Evolutionary conservation across 441 rosid genomes (phyloP).

Genomic region (Populus hybrid): DNA sequence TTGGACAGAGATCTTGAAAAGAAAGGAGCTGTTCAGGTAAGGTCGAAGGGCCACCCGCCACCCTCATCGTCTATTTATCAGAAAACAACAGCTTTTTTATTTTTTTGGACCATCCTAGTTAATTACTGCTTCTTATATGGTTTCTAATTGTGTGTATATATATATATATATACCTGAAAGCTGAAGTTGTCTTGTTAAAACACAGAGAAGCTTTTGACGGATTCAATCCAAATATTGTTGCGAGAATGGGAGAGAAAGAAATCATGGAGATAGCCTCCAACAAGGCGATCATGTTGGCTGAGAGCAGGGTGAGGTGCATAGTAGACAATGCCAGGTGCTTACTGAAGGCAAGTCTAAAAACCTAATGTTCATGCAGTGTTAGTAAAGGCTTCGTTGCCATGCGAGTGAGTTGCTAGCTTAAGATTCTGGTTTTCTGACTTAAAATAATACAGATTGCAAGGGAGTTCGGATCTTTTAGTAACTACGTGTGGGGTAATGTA

Average conservation of each 20-base stretch:
- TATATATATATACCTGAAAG: background rate
- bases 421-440: background rate
- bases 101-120: background rate
- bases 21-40: conserved; percentile 68
- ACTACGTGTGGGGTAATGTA: conserved; percentile 79
- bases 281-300: conserved; percentile 67
- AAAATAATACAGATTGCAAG: conserved; percentile 42
- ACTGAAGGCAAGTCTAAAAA: conserved; percentile 52
- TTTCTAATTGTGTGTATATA: too few species aligned
- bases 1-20: conserved; percentile 89
- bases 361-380: background rate
- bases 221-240: conserved; percentile 70
- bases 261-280: conserved; percentile 64
- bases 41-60: background rate
- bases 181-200: background rate
- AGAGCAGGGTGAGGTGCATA: conserved; percentile 77
- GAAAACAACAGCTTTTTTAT: background rate
- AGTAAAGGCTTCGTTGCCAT: background rate
- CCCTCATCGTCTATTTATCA: background rate
- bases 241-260: conserved; percentile 81
- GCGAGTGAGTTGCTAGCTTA: background rate
- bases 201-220: conserved; percentile 73
- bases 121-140: background rate
- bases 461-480: conserved; percentile 83
- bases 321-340: conserved; percentile 91